phyloP scores from a whole-genome alignment of 2,329 filamentous ascomycete species.

The Arthrobotrys sinensis region DNA sequence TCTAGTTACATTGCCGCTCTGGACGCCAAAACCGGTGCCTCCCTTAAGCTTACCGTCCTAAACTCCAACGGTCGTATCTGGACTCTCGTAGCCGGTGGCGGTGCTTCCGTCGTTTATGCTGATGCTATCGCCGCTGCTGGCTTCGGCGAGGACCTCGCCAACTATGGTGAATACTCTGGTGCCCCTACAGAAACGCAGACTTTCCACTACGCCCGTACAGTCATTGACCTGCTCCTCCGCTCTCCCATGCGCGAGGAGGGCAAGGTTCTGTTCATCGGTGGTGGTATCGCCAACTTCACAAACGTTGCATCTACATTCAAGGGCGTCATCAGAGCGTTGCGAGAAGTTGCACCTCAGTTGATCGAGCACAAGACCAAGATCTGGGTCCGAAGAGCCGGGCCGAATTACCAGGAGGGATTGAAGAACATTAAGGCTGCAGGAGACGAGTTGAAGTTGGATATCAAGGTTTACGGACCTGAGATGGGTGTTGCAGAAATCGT shows the following conservation, averaged over 20 bases:
- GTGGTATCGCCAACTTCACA: conserved; percentile 99
- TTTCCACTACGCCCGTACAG: conserved; percentile 97
- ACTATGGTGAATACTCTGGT: conserved; percentile 99
- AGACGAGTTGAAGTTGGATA: conserved; percentile 92
- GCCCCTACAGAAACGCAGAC: conserved; percentile 98
- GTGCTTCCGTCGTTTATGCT: conserved; percentile 98
- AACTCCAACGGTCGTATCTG: conserved; percentile 93
- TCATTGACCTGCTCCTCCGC: conserved; percentile 97
- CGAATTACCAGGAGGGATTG: conserved; percentile 99
- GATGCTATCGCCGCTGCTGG: conserved; percentile 97
- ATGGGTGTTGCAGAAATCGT: conserved; percentile 96
- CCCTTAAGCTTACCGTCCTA: conserved; percentile 96
- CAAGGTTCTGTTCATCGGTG: conserved; percentile 99
- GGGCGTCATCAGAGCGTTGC: conserved; percentile 96
- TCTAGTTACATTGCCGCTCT: conserved; percentile 89
- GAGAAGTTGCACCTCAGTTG: conserved; percentile 87
- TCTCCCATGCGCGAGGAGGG: conserved; percentile 86
- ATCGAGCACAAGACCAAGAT: conserved; percentile 98
- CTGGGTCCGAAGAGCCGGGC: conserved; percentile 84
- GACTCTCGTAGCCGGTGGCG: conserved; percentile 98
- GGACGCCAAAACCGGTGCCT: conserved; percentile 99
- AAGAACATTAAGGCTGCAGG: conserved; percentile 99
- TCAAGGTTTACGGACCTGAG: conserved; percentile 88
- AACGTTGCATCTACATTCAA: conserved; percentile 99
- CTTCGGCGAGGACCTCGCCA: conserved; percentile 95